These are phyloP conservation scores for Selenicereus undatus DNA, from an alignment of 148 eudicot species.

Conservation along the genomic window DNA sequence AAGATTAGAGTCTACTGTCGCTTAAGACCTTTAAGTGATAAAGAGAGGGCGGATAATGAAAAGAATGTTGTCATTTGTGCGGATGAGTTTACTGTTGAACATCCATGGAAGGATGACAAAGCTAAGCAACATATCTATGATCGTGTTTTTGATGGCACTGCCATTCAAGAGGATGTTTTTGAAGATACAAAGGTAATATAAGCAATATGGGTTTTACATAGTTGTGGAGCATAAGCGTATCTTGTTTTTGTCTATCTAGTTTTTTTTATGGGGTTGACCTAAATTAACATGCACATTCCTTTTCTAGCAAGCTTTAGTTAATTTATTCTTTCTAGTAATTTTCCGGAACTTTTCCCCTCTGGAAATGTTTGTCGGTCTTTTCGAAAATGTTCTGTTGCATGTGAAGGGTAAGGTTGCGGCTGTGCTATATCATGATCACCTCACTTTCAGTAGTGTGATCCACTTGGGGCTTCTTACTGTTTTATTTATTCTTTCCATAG, in stretches of 20 bases:
- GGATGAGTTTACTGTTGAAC: slow-evolving; percentile 96
- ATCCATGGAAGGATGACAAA: slow-evolving; percentile 89
- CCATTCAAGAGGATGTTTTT: slow-evolving; percentile 91
- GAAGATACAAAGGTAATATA: slow-evolving; percentile 86
- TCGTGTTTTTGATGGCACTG: slow-evolving; percentile 77
- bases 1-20: slow-evolving; percentile 94
- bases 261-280: background rate
- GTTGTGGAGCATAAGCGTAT: background rate
- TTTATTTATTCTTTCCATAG: background rate
- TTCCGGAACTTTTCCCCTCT: too few relatives aligned
- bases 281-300: background rate
- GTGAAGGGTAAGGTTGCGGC: too few relatives aligned
- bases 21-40: slow-evolving; percentile 76
- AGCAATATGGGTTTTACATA: background rate
- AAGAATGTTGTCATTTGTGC: slow-evolving; percentile 44
- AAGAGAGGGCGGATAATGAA: slow-evolving; percentile 64
- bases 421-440: too few relatives aligned
- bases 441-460: background rate
- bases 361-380: too few relatives aligned
- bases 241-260: background rate
- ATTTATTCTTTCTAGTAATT: background rate
- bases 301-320: background rate
- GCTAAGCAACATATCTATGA: slow-evolving; percentile 87
- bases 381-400: too few relatives aligned
- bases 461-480: background rate